phyloP scores from a whole-genome alignment of 2,329 filamentous ascomycete species.

The Westerdykella aurantiaca region DNA sequence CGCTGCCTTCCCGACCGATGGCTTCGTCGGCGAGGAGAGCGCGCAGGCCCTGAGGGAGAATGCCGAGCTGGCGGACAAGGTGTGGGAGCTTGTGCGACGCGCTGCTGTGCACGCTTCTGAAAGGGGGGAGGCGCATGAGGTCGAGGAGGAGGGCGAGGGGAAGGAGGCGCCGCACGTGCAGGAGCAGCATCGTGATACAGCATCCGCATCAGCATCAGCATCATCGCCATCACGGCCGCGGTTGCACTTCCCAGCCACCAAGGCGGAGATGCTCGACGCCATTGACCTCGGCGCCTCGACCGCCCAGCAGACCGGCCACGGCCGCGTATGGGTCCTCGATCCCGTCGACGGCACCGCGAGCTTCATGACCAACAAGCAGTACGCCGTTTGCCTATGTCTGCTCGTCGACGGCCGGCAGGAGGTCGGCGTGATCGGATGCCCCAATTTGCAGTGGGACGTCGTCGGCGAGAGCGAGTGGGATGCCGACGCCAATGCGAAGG shows the following conservation, averaged over 20 bases:
- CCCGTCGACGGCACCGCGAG: conserved; percentile 60
- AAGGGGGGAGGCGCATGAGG: conserved; percentile 18
- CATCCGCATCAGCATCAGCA: conserved; percentile 4
- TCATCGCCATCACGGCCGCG: neutral
- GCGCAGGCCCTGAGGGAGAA: conserved; percentile 49
- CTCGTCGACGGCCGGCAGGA: conserved; percentile 53
- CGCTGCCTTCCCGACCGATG: conserved; percentile 49
- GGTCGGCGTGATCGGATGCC: conserved; percentile 57
- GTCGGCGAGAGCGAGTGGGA: neutral
- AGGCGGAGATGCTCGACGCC: conserved; percentile 54
- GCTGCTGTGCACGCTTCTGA: conserved; percentile 23
- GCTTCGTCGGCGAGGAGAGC: conserved; percentile 59
- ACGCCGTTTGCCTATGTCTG: conserved; percentile 56
- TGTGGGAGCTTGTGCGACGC: conserved; percentile 50
- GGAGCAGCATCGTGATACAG: conserved; percentile 1
- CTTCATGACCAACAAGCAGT: conserved; percentile 57
- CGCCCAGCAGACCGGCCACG: conserved; percentile 40
- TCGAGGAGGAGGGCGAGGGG: neutral
- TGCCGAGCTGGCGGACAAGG: conserved; percentile 44
- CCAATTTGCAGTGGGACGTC: conserved; percentile 49
- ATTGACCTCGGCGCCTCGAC: conserved; percentile 54
- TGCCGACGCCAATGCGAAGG: conserved; percentile 4
- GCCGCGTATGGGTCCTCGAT: conserved; percentile 56
- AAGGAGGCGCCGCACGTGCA: conserved; percentile 3
- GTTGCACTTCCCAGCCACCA: conserved; percentile 37